Base-by-base conservation (phyloP, 2,329 filamentous ascomycete genomes). In the Xylaria sp. region DNA sequence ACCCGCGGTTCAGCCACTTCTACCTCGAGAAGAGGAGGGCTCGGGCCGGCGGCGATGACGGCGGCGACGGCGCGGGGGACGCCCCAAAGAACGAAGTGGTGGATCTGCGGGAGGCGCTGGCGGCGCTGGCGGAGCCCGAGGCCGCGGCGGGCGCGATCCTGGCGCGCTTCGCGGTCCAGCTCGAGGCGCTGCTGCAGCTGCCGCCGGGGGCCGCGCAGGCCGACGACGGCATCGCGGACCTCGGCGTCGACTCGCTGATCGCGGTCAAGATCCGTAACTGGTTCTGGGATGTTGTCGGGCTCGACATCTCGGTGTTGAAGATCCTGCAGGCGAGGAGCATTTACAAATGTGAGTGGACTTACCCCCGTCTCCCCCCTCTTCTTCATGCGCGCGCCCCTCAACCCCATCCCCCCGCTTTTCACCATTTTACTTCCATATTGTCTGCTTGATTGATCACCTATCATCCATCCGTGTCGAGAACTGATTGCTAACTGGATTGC, bases 1-100 rank as follows among this genome's bases (percentile, higher is more conserved):
- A 79, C 57, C 72, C 74, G 1, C 70, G 75, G 0, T 78, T 78
- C 59, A 70, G 69, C 8, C 76, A 79, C 57, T 73, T 69, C 39
- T 70, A 65, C 0, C 22, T 64, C 2, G 54, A 61, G 4, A 57
- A n/a, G n/a, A n/a, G n/a, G n/a, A n/a, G n/a, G n/a, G n/a, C n/a
- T n/a, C n/a, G n/a, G n/a, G n/a, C 66, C 0, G 59, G 42, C 4
- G 47, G 22, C 0, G 60, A 55, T 1, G 54, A 66, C 11, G 13
- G 48, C 16, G 24, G 53, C 34, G 13, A 39, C 18, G 16, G 22
- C 34, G 11, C 48, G 20, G 0, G 45, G 43, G 22, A 48, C 43
- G 17, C 59, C 59, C 18, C 53, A 60, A 34, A 34, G 29, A 7
- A 34, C n/a, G n/a, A n/a, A n/a, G n/a, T n/a, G n/a, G n/a, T n/a